A percentile compares a stretch with the other conserved stretches of the same genome.
Evolutionary conservation across 768 basidiomycete species (phyloP).

Genomic region (Phlebiopsis flavidoalba): DNA sequence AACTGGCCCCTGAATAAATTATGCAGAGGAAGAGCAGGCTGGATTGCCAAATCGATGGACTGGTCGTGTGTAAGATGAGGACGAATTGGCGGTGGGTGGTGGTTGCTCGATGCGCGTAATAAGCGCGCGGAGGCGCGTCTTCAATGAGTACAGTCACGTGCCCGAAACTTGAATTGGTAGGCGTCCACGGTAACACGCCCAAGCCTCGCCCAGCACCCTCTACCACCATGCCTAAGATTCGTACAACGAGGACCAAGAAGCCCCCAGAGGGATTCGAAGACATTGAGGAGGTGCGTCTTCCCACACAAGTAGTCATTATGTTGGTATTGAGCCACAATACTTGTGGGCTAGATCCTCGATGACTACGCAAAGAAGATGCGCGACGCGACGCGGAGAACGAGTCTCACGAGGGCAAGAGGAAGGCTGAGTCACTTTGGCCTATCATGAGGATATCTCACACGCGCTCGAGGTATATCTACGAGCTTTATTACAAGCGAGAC

Average conservation of each 20-base stretch:
- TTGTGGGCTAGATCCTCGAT: constrained; percentile 70
- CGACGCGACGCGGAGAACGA: constrained; percentile 97
- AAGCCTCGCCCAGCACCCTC: background rate
- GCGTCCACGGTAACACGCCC: background rate
- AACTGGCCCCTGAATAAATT: background rate
- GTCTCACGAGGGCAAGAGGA: constrained; percentile 96
- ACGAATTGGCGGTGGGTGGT: background rate
- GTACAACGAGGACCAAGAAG: constrained; percentile 86
- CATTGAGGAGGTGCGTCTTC: constrained; percentile 63
- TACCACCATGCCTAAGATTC: constrained; percentile 82
- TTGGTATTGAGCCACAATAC: background rate
- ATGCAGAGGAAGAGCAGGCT: background rate
- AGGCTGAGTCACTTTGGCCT: constrained; percentile 89
- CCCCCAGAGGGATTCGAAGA: constrained; percentile 97
- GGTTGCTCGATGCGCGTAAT: constrained; percentile 9
- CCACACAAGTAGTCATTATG: background rate
- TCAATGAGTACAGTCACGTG: constrained; percentile 12
- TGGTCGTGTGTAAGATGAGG: background rate
- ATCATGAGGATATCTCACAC: constrained; percentile 98
- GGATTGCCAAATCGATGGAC: background rate
- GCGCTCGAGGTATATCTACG: constrained; percentile 94
- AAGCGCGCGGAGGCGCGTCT: constrained; percentile 8
- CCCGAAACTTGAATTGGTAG: background rate
- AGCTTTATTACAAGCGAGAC: constrained; percentile 97
- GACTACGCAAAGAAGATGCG: constrained; percentile 99